Evolutionary conservation across 768 basidiomycete species (phyloP).

Genomic region (Boletus coccyginus): DNA sequence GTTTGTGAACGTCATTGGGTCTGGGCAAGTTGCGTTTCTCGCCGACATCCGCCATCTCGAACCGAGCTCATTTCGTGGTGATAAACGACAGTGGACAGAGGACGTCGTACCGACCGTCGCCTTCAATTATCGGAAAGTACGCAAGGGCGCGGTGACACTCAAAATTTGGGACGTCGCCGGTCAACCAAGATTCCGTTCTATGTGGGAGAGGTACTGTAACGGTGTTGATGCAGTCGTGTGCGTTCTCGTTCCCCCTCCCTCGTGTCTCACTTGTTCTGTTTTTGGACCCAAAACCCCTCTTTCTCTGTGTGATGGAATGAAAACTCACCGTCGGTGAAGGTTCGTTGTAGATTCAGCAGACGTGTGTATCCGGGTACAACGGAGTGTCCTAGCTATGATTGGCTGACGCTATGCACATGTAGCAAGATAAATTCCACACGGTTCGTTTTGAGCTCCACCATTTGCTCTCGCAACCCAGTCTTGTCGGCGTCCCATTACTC

Average conservation of each 20-base stretch:
- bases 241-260: slow-evolving; percentile 26
- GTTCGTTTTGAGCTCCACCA: slow-evolving; percentile 84
- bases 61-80: neutral
- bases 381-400: neutral
- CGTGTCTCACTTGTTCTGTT: neutral
- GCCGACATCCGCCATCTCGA: neutral
- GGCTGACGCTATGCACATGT: slow-evolving; percentile 7
- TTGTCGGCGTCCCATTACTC: slow-evolving; percentile 73
- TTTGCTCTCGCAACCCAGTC: slow-evolving; percentile 60
- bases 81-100: slow-evolving; percentile 73
- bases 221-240: slow-evolving; percentile 93
- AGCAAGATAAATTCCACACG: slow-evolving; percentile 82
- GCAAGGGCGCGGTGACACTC: slow-evolving; percentile 86
- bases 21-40: slow-evolving; percentile 54
- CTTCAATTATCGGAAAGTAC: slow-evolving; percentile 85
- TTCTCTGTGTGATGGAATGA: neutral
- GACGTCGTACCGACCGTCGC: slow-evolving; percentile 96
- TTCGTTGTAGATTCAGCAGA: slow-evolving; percentile 93
- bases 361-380: slow-evolving; percentile 44
- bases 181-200: slow-evolving; percentile 90
- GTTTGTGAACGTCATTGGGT: slow-evolving; percentile 87
- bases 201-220: slow-evolving; percentile 94
- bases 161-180: slow-evolving; percentile 97
- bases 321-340: slow-evolving; percentile 40
- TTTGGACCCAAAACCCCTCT: neutral